Evolutionary conservation across 441 rosid genomes (phyloP).

Genomic region (Euphorbia celastroides): DNA sequence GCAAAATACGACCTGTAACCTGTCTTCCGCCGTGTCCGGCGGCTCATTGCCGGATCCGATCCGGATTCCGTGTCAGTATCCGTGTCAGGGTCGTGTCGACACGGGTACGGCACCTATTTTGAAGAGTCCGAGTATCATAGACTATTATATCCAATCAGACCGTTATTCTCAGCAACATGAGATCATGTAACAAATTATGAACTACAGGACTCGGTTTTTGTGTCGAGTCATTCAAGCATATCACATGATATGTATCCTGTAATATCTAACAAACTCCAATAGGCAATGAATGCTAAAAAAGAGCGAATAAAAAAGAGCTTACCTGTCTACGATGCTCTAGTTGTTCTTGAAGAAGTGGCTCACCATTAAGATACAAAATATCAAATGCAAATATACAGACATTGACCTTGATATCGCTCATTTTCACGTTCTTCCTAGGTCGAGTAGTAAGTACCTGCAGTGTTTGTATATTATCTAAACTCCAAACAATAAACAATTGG

Average conservation of each 20-base stretch:
- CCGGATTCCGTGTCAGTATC: too few relatives aligned
- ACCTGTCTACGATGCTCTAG: slow-evolving; percentile 81
- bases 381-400: slow-evolving; percentile 95
- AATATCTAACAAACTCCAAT: slow-evolving; percentile 1
- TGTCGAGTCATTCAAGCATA: background rate
- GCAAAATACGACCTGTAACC: too few relatives aligned
- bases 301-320: slow-evolving; percentile 12
- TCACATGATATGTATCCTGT: background rate
- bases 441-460: slow-evolving; percentile 68
- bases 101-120: too few relatives aligned
- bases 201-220: background rate
- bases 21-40: too few relatives aligned
- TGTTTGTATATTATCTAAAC: slow-evolving; percentile 15
- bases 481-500: background rate
- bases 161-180: background rate
- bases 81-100: too few relatives aligned
- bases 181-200: background rate
- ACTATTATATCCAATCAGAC: background rate
- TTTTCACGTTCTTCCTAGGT: slow-evolving; percentile 75
- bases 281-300: background rate
- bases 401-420: slow-evolving; percentile 76
- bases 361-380: slow-evolving; percentile 68
- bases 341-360: slow-evolving; percentile 69
- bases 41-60: too few relatives aligned
- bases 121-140: too few relatives aligned